phyloP scores from a whole-genome alignment of 257 asterid species.

The Fraxinus anomala region DNA sequence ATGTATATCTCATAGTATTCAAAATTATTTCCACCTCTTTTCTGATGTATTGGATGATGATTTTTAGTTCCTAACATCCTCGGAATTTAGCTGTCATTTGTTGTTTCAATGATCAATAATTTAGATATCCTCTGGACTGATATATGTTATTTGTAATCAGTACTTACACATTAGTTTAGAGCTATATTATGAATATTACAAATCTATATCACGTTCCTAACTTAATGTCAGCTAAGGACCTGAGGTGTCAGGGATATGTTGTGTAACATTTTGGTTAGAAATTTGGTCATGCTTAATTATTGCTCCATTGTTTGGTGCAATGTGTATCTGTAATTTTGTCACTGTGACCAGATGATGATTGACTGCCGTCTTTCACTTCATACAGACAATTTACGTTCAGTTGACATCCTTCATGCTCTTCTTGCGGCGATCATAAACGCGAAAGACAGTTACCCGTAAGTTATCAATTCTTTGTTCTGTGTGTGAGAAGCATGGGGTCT shows the following conservation, averaged over 20 bases:
- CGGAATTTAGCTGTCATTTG: conserved; percentile 11
- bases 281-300: not conserved
- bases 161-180: conserved; percentile 5
- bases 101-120: not conserved
- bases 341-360: not conserved
- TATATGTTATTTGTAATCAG: not conserved
- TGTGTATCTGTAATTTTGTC: not conserved
- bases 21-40: not conserved
- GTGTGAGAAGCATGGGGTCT: conserved; percentile 80
- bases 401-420: conserved; percentile 8
- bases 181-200: conserved; percentile 5
- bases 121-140: not conserved
- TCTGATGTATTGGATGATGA: not conserved
- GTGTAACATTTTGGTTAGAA: not conserved
- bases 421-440: conserved; percentile 29
- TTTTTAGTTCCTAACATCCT: not conserved
- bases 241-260: conserved; percentile 6
- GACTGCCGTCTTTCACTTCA: conserved; percentile 14
- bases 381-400: conserved; percentile 33
- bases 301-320: not conserved
- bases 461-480: conserved; percentile 19
- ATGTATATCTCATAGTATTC: too few relatives aligned
- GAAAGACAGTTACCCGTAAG: conserved; percentile 19
- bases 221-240: not conserved
- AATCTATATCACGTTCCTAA: not conserved